Base-by-base conservation (phyloP, 805 yeast genomes). In the Crinitomyces ghanaensis region DNA sequence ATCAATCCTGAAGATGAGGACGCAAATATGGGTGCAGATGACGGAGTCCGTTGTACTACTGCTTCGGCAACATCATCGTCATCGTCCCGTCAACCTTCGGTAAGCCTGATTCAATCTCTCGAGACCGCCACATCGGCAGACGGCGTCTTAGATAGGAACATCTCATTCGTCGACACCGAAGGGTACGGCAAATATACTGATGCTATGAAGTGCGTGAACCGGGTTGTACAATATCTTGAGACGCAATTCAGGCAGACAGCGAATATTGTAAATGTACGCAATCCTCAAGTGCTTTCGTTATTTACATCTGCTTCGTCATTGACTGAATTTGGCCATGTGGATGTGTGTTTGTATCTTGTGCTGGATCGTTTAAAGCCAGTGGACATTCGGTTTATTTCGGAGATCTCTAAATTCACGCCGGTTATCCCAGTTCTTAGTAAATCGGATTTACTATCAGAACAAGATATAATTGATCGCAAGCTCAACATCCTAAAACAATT, bases 321-420 rank as follows among this genome's bases (percentile, higher is more conserved):
- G 26, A 11, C 43, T 4, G 49, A 41, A 19, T 42, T 46, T 26
- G 17, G 42, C 11, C 46, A 44, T 24, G 49, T 38, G 7, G 51
- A 46, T 27, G 50, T 40, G 2, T 46, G 50, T 28, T 38, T 46
- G 13, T 46, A 46, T 28, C 18, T 46, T 15, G 28, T 46, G 6
- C 19, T 28, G 16, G 39, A 33, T 25, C 28, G 34, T 11, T 18
- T 46, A 19, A 44, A 31, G 28, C 37, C 36, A 4, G 34, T 36
- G 15, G 51, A 46, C 28, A 13, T 46, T 12, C 41, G 44, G 9
- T 40, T 35, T 28, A 38, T 46, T 28, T 12, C 33, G 17, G 20
- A 36, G 18, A 18, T 46, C n/a, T 31, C 37, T 16, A 32, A 40
- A 27, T 45, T 33, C 35, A 20, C 35, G 13, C 50, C 51, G 6